A percentile compares a stretch with the other conserved stretches of the same genome.
phyloP scores from a whole-genome alignment of 805 yeast genomes.

The Cyberlindnera mrakii region DNA sequence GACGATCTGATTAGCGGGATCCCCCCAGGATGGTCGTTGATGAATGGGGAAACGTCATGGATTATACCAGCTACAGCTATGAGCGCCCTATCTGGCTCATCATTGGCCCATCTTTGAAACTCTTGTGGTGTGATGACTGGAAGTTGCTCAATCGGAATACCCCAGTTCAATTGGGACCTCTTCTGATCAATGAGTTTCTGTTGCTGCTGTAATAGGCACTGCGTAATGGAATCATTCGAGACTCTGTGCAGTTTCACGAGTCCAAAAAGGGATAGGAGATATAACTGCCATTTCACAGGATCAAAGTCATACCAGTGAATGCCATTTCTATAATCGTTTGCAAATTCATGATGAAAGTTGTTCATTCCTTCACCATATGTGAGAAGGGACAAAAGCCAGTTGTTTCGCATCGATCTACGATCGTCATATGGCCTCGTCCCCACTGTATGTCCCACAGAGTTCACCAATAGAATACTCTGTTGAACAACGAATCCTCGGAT shows the following conservation, averaged over 20 bases:
- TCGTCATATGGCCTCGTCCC: conserved; percentile 73
- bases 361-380: conserved; percentile 90
- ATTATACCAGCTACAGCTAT: conserved; percentile 87
- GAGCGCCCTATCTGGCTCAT: conserved; percentile 49
- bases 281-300: conserved; percentile 76
- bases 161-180: conserved; percentile 83
- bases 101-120: conserved; percentile 33
- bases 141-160: conserved; percentile 82
- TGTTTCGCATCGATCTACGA: conserved; percentile 68
- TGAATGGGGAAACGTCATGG: conserved; percentile 88
- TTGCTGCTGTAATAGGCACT: conserved; percentile 71
- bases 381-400: conserved; percentile 50
- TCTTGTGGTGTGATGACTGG: conserved; percentile 61
- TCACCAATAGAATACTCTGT: conserved; percentile 71
- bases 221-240: conserved; percentile 43
- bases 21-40: conserved; percentile 94
- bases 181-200: conserved; percentile 76
- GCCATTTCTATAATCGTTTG: conserved; percentile 81
- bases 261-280: conserved; percentile 41
- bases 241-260: conserved; percentile 53
- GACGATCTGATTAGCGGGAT: conserved; percentile 69
- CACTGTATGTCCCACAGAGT: conserved; percentile 76
- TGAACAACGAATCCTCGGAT: conserved; percentile 67
- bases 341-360: conserved; percentile 94
- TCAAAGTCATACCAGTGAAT: conserved; percentile 70